phyloP scores from a whole-genome alignment of 768 basidiomycete species.

The Pulveroboletus sp. region DNA sequence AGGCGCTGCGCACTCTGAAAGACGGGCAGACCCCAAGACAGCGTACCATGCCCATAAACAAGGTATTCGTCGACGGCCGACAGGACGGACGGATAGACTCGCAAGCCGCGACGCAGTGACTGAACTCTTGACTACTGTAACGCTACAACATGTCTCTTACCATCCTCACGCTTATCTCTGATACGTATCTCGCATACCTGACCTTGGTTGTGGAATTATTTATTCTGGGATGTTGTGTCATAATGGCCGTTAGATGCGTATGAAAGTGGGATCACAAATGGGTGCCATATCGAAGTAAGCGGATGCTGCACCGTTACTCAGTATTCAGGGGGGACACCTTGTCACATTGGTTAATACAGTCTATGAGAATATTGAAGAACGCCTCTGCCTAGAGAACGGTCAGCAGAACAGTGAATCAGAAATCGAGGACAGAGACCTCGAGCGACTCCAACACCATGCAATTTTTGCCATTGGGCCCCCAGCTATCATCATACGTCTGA shows the following conservation, averaged over 20 bases:
- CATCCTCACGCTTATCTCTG: neutral
- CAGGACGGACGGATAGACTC: slow-evolving; percentile 9
- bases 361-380: slow-evolving; percentile 65
- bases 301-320: neutral
- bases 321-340: slow-evolving; percentile 54
- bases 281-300: neutral
- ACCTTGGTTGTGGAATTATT: neutral
- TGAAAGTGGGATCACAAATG: no score
- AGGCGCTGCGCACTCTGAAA: slow-evolving; percentile 77
- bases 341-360: slow-evolving; percentile 57
- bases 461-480: slow-evolving; percentile 74
- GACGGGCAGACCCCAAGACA: slow-evolving; percentile 40
- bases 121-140: neutral
- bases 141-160: neutral
- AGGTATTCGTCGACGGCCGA: slow-evolving; percentile 27
- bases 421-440: slow-evolving; percentile 42
- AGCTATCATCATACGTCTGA: slow-evolving; percentile 51
- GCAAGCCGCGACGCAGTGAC: neutral
- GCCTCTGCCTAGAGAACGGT: slow-evolving; percentile 42
- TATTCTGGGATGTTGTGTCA: neutral
- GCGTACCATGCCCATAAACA: slow-evolving; percentile 14
- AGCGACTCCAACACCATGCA: slow-evolving; percentile 65
- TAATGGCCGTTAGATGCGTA: neutral
- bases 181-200: neutral
- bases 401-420: neutral